A percentile compares a stretch with the other conserved stretches of the same genome.
These are phyloP conservation scores for Solanum stenotomum DNA, from an alignment of 257 asterid species.

Conservation along the genomic window DNA sequence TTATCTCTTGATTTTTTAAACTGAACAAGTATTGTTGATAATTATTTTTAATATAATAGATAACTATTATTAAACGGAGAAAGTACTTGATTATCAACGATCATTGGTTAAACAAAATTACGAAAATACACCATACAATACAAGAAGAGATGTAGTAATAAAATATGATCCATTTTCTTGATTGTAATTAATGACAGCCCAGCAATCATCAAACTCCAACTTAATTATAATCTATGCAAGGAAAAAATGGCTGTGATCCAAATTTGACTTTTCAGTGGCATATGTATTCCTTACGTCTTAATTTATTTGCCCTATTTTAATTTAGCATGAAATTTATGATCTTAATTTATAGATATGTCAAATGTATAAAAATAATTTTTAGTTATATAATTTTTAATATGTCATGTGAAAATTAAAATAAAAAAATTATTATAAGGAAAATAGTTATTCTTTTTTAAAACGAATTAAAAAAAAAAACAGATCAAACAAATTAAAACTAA, in stretches of 20 bases:
- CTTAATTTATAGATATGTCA: background rate
- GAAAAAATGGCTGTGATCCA: background rate
- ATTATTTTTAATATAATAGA: no score
- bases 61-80: rapidly evolving
- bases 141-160: background rate
- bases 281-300: background rate
- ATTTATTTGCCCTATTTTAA: background rate
- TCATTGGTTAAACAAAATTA: background rate
- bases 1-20: no score
- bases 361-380: background rate
- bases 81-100: background rate
- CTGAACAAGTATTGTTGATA: no score
- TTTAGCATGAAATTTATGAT: background rate
- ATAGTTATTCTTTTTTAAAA: background rate
- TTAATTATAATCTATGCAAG: background rate
- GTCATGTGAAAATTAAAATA: background rate
- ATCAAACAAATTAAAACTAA: background rate
- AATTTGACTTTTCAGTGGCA: background rate
- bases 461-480: background rate
- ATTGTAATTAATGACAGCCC: background rate
- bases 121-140: background rate
- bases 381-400: background rate
- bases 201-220: background rate
- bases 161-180: background rate
- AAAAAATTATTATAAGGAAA: background rate